phyloP scores from a whole-genome alignment of 2,329 filamentous ascomycete genomes.

The Calcarisporium arbuscula region DNA sequence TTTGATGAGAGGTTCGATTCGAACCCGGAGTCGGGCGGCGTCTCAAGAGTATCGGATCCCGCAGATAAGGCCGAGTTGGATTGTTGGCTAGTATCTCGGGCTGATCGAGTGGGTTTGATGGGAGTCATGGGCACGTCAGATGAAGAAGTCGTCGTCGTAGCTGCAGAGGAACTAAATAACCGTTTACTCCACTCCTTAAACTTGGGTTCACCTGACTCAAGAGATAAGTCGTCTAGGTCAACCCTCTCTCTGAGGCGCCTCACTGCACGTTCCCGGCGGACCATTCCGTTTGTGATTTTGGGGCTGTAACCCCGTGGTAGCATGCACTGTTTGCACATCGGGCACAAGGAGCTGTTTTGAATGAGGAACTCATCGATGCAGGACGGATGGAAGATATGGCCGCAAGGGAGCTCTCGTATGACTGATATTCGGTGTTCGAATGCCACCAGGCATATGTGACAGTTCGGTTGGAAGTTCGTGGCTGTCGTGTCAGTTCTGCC shows the following conservation, averaged over 20 bases:
- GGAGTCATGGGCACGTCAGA: slow-evolving; percentile 20
- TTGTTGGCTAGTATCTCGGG: slow-evolving; percentile 1
- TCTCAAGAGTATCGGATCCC: no score
- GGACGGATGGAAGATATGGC: slow-evolving; percentile 87
- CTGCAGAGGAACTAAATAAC: slow-evolving; percentile 22
- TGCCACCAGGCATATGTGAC: slow-evolving; percentile 83
- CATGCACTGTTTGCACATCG: slow-evolving; percentile 81
- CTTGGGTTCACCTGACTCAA: slow-evolving; percentile 26
- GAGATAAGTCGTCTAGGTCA: slow-evolving; percentile 31
- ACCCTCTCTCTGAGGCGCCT: slow-evolving; percentile 52
- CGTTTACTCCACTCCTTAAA: slow-evolving; percentile 29
- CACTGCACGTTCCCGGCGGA: slow-evolving; percentile 69
- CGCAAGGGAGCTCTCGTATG: slow-evolving; percentile 81
- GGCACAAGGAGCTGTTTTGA: slow-evolving; percentile 77
- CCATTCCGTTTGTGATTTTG: slow-evolving; percentile 77
- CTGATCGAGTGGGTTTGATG: slow-evolving; percentile 8
- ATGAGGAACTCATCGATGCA: slow-evolving; percentile 84
- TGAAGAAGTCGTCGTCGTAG: slow-evolving; percentile 10
- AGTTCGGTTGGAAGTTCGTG: slow-evolving; percentile 68
- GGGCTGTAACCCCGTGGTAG: slow-evolving; percentile 63
- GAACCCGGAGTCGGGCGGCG: no score
- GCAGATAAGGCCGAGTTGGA: no score
- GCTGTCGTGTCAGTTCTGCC: slow-evolving; percentile 31
- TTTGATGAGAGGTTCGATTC: no score
- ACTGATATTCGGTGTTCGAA: slow-evolving; percentile 64